Evolutionary conservation across 1,139 yeast genomes (phyloP).

Genomic region (Pichia cactophila): DNA sequence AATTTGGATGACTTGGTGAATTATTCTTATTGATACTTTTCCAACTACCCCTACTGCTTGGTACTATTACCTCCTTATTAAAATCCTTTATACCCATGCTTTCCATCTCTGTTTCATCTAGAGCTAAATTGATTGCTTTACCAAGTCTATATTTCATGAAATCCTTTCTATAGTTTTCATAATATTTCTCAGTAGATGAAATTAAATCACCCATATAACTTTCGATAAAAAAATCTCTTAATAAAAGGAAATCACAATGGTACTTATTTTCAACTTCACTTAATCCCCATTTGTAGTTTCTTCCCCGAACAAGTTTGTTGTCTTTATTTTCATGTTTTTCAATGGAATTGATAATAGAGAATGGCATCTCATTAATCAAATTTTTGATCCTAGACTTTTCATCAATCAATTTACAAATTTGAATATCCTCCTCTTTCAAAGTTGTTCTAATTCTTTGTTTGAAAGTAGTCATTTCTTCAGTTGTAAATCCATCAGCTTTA

Average conservation of each 20-base stretch:
- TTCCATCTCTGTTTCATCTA: conserved; percentile 18
- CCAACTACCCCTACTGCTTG: conserved; percentile 26
- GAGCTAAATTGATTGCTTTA: conserved; percentile 24
- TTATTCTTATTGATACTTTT: conserved; percentile 20
- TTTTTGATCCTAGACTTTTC: conserved; percentile 26
- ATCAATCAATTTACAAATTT: conserved; percentile 47
- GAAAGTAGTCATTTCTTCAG: conserved; percentile 33
- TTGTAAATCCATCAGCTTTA: conserved; percentile 63
- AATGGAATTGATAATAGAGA: conserved; percentile 51
- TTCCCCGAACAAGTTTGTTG: conserved; percentile 46
- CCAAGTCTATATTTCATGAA: conserved; percentile 38
- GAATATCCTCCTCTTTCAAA: conserved; percentile 42
- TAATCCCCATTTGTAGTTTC: conserved; percentile 68
- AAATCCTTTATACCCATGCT: conserved; percentile 17
- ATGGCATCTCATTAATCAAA: conserved; percentile 43
- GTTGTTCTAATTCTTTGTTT: conserved; percentile 40
- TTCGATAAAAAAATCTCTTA: conserved; percentile 46
- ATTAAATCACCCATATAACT: conserved; percentile 55
- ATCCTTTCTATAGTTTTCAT: conserved; percentile 44
- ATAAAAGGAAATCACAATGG: conserved; percentile 57
- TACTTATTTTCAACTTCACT: conserved; percentile 59
- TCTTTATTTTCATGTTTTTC: conserved; percentile 25
- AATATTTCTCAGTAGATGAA: conserved; percentile 47
- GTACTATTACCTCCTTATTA: conserved; percentile 18
- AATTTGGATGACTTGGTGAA: conserved; percentile 23